Evolutionary conservation across 2,329 filamentous ascomycete genomes (phyloP), one percentile per base, ranked within the genome.

Genomic region (Claviceps sp.): DNA sequence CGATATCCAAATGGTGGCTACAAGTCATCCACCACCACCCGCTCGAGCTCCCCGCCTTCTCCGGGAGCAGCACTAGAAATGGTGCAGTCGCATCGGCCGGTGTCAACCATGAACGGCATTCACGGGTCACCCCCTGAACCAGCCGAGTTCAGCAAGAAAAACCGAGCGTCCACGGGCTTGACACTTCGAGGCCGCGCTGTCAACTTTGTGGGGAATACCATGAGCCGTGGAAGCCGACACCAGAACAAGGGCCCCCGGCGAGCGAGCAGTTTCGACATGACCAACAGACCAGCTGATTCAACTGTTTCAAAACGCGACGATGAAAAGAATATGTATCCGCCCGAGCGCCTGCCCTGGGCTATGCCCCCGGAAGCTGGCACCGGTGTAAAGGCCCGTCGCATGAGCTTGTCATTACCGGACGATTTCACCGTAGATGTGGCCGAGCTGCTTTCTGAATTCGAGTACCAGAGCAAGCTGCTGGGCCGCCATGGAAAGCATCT

Each of bases 301-400:
- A 54, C 34, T 48, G 57, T 53, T 18, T 54, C 24, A 50, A 53
- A 42, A 42, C 55, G 44, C 52, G 48, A 58, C 48, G 54, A 61
- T 40, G 58, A 63, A 26, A 55, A 62, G 16, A 59, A 61, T 5
- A 65, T 60, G 24, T 65, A 62, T 50, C 65, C 65, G 3, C 66
- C 67, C 8, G 65, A 76, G 55, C 70, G 74, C 18, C 65, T 75
- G 38, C 72, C 76, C 2, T 82, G 78, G 77, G 72, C 75, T 2
- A 72, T 84, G 37, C 75, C 81, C 1, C 84, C 86, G 1, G 81
- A 82, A 50, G 77, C 77, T 22, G 86, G 86, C 13, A 85, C 82
- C 18, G 86, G 86, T 9, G 76, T 86, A 64, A 91, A 90, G 69
- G 82, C 86, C 34, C 78, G 86, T n/a, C 81, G 85, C 49, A 73